Evolutionary conservation across 129 eudicot species (phyloP).

Genomic region (Rutidosis leptorrhynchoides): DNA sequence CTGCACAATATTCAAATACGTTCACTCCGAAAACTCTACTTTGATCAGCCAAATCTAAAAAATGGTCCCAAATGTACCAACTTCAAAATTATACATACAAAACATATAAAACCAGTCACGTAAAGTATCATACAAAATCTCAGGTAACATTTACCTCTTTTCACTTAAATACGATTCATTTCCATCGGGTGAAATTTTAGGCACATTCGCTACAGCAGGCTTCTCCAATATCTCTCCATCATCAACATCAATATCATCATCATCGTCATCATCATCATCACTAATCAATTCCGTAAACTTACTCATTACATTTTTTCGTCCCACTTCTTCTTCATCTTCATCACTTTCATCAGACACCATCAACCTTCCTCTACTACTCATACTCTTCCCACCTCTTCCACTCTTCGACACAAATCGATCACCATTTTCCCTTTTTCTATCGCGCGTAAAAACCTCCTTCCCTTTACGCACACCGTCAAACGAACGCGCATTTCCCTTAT

Average conservation of each 20-base stretch:
- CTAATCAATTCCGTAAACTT: slow-evolving; percentile 55
- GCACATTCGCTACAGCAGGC: slow-evolving; percentile 19
- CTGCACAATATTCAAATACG: slow-evolving; percentile 31
- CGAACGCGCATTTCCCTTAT: slow-evolving; percentile 5
- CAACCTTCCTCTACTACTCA: slow-evolving; percentile 26
- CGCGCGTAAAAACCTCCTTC: neutral
- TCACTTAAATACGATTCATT: slow-evolving; percentile 75
- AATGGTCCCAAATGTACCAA: neutral
- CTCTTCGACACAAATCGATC: slow-evolving; percentile 24
- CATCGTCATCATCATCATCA: slow-evolving; percentile 51
- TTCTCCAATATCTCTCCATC: slow-evolving; percentile 29
- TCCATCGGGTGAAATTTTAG: slow-evolving; percentile 43
- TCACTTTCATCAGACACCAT: slow-evolving; percentile 34
- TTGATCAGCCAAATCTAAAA: neutral
- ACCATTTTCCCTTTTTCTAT: slow-evolving; percentile 5
- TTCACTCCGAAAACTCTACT: slow-evolving; percentile 1
- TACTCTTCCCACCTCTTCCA: slow-evolving; percentile 34
- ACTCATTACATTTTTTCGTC: slow-evolving; percentile 24
- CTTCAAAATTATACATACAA: neutral
- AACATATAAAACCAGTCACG: neutral
- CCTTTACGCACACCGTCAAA: slow-evolving; percentile 6
- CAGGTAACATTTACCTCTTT: slow-evolving; percentile 49
- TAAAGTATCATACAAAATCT: neutral
- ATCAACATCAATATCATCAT: slow-evolving; percentile 28
- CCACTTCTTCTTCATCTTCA: slow-evolving; percentile 41